phyloP scores from a whole-genome alignment of 257 asterid species.

The Solanum gracilifrons region DNA sequence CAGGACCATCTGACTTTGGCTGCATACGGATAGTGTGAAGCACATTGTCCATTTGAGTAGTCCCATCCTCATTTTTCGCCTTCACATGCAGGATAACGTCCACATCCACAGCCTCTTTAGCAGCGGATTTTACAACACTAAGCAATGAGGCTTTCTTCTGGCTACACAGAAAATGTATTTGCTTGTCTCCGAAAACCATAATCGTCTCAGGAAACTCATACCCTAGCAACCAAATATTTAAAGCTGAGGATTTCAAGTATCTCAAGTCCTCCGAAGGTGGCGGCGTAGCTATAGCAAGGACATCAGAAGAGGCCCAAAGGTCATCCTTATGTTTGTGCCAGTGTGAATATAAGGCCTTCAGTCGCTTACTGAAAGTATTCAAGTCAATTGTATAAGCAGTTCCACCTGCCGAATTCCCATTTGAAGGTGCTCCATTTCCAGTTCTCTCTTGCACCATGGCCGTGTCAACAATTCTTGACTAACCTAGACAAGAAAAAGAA shows the following conservation, averaged over 20 bases:
- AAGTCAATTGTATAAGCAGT: conserved; percentile 31
- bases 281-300: conserved; percentile 38
- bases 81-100: conserved; percentile 15
- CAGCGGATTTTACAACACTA: conserved; percentile 6
- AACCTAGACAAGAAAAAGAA: not conserved
- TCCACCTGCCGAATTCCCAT: not conserved
- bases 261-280: conserved; percentile 45
- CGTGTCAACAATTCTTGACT: not conserved
- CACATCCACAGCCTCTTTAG: conserved; percentile 6
- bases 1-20: not conserved
- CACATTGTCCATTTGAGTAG: conserved; percentile 8
- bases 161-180: conserved; percentile 20
- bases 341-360: conserved; percentile 28
- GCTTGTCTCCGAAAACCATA: conserved; percentile 13
- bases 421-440: not conserved
- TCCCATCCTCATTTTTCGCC: conserved; percentile 11
- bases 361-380: conserved; percentile 34
- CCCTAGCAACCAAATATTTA: conserved; percentile 14
- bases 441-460: not conserved
- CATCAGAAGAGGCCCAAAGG: conserved; percentile 38
- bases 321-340: conserved; percentile 38
- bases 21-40: conserved; percentile 3
- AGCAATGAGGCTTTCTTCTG: conserved; percentile 14
- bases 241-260: conserved; percentile 27
- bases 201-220: conserved; percentile 20